Evolutionary conservation across 331 rosid species (phyloP).

Genomic region (Malus hybrid): DNA sequence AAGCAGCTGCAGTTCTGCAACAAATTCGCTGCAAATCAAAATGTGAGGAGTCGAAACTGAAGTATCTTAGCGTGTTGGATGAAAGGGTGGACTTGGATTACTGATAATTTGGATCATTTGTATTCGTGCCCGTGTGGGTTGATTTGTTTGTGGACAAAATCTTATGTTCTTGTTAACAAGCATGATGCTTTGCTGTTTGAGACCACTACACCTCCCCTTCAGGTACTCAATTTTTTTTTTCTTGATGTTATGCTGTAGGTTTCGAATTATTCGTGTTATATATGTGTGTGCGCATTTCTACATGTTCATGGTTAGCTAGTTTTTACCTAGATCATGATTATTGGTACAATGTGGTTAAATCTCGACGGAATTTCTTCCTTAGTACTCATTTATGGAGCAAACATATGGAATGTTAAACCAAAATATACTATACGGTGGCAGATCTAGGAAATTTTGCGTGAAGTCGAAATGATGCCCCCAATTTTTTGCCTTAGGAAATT

Average conservation of each 20-base stretch:
- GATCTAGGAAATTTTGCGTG: not conserved
- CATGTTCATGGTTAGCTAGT: not conserved
- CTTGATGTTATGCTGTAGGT: not conserved
- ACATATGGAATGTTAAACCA: not conserved
- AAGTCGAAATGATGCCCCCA: not conserved
- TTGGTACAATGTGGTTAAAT: too few relatives aligned
- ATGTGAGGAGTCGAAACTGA: constrained; percentile 34
- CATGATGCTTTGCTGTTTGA: constrained; percentile 87
- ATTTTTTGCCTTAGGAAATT: not conserved
- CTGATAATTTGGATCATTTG: constrained; percentile 88
- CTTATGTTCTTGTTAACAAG: constrained; percentile 80
- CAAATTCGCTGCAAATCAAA: constrained; percentile 20
- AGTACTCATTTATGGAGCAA: not conserved
- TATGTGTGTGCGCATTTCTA: not conserved
- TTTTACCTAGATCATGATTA: not conserved
- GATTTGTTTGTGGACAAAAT: constrained; percentile 94
- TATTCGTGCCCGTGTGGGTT: constrained; percentile 77
- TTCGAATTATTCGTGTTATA: not conserved
- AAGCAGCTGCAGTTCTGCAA: constrained; percentile 34
- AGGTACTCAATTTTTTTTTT: constrained; percentile 28
- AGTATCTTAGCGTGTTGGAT: constrained; percentile 67
- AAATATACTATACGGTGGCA: not conserved
- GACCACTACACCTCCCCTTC: constrained; percentile 71
- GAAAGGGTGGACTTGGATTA: constrained; percentile 99
- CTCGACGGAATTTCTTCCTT: not conserved